Percentiles rank a stretch among this genome's conserved stretches.
These are phyloP conservation scores for Solanum clarkiae DNA, from an alignment of 257 asterid species.

Conservation along the genomic window DNA sequence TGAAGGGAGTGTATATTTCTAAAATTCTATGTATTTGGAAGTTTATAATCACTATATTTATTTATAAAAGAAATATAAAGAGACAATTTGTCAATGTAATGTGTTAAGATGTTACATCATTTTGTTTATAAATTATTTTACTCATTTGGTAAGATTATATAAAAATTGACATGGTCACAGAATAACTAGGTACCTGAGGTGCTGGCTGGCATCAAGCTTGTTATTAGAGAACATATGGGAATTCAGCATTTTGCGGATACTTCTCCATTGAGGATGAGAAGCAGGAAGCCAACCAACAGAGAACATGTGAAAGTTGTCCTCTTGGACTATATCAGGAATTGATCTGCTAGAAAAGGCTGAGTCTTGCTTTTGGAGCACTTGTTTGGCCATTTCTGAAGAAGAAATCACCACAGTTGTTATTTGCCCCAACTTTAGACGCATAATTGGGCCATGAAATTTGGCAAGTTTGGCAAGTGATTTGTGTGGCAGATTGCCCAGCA, in stretches of 20 bases:
- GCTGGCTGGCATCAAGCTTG: conserved; percentile 57
- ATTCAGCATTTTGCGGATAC: conserved; percentile 51
- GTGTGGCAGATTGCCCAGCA: no score
- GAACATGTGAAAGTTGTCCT: conserved; percentile 40
- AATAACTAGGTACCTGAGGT: conserved; percentile 13
- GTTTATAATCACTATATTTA: no score
- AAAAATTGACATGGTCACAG: no score
- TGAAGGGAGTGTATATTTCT: no score
- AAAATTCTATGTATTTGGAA: no score
- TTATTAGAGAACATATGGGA: conserved; percentile 46
- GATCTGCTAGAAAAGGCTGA: conserved; percentile 41
- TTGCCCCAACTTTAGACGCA: conserved; percentile 50
- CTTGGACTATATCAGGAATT: conserved; percentile 43
- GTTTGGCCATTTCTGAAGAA: conserved; percentile 49
- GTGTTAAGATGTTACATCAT: no score
- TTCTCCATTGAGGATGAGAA: conserved; percentile 38
- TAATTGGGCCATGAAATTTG: conserved; percentile 50
- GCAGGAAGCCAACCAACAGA: conserved; percentile 73
- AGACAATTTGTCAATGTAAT: no score
- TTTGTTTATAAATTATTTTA: no score
- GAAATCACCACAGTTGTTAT: conserved; percentile 42
- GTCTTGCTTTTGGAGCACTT: conserved; percentile 64
- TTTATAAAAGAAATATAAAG: no score
- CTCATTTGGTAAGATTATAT: no score
- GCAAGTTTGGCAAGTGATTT: conserved; percentile 42